Percentiles rank a stretch among this genome's conserved stretches.
Conservation (phyloP, 768 basidiomycete genomes). For the Russula emetica region DNA sequence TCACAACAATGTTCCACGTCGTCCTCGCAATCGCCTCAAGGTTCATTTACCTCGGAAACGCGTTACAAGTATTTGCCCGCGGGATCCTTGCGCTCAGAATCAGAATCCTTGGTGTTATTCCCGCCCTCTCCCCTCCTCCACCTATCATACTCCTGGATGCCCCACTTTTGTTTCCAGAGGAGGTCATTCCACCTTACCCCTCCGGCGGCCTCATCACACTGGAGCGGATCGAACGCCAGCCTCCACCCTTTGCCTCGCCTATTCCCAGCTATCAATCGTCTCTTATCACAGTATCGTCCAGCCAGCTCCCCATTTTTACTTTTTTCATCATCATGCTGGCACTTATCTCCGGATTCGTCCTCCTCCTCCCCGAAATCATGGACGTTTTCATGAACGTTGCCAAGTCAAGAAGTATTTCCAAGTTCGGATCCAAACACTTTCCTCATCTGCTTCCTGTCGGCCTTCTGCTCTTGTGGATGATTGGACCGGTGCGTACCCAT, state of each 20-base stretch:
- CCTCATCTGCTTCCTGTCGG: background rate
- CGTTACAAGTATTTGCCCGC: slow-evolving; percentile 8
- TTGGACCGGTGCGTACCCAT: slow-evolving; percentile 4
- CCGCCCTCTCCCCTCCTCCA: slow-evolving; percentile 2
- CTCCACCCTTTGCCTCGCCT: background rate
- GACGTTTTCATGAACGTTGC: background rate
- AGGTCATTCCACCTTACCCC: background rate
- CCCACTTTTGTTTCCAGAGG: background rate
- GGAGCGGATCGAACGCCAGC: background rate
- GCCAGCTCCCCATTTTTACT: background rate
- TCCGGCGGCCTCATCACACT: background rate
- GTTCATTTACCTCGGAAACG: slow-evolving; percentile 10
- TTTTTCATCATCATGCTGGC: background rate
- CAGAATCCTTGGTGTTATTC: slow-evolving; percentile 4
- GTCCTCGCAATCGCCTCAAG: slow-evolving; percentile 10
- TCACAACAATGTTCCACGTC: slow-evolving; percentile 11
- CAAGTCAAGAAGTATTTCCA: background rate
- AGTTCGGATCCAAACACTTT: background rate
- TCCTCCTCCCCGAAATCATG: background rate
- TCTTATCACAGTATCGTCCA: background rate
- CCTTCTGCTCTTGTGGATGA: background rate
- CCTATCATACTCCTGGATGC: background rate
- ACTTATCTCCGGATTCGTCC: slow-evolving; percentile 2
- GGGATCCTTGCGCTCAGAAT: slow-evolving; percentile 14
- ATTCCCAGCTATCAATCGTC: slow-evolving; percentile 12